phyloP scores from a whole-genome alignment of 805 yeast species.

The Saccharomycopsis olivae region DNA sequence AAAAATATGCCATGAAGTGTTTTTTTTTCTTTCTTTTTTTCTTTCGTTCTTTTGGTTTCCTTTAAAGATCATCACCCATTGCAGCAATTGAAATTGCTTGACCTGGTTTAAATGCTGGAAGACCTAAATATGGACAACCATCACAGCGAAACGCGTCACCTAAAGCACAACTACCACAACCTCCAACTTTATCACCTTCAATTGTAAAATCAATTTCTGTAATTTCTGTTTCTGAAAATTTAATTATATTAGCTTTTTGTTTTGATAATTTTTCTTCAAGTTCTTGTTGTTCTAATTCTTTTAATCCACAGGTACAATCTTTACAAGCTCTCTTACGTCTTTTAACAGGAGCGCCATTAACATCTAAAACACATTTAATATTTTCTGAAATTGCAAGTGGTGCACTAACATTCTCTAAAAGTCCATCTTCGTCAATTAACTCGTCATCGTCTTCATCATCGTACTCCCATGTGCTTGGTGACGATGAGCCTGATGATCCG shows the following conservation, averaged over 20 bases:
- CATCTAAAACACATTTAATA: constrained; percentile 23
- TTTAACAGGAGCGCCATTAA: constrained; percentile 31
- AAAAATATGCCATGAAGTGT: too few species aligned
- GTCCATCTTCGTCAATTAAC: constrained; percentile 30
- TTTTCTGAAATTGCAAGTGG: constrained; percentile 48
- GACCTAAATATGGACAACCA: constrained; percentile 94
- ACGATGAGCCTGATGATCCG: neutral
- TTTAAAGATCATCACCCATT: constrained; percentile 67
- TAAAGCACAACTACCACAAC: constrained; percentile 92
- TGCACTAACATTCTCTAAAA: constrained; percentile 32
- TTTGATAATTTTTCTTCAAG: constrained; percentile 19
- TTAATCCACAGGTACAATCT: constrained; percentile 95
- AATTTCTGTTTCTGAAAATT: constrained; percentile 23
- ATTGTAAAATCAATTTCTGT: constrained; percentile 21
- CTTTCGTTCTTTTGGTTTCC: too few species aligned
- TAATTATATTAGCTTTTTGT: constrained; percentile 8
- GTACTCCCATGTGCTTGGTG: constrained; percentile 4
- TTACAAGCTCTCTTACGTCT: constrained; percentile 90
- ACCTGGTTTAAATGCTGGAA: constrained; percentile 98
- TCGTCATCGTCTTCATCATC: constrained; percentile 18
- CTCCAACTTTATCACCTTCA: constrained; percentile 48
- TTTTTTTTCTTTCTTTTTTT: too few species aligned
- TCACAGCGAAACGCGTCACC: constrained; percentile 99
- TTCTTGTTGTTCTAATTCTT: constrained; percentile 71
- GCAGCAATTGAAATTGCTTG: constrained; percentile 70